Conservation (phyloP, 2,329 filamentous ascomycete genomes). For the Geoglossum cookeanum region DNA sequence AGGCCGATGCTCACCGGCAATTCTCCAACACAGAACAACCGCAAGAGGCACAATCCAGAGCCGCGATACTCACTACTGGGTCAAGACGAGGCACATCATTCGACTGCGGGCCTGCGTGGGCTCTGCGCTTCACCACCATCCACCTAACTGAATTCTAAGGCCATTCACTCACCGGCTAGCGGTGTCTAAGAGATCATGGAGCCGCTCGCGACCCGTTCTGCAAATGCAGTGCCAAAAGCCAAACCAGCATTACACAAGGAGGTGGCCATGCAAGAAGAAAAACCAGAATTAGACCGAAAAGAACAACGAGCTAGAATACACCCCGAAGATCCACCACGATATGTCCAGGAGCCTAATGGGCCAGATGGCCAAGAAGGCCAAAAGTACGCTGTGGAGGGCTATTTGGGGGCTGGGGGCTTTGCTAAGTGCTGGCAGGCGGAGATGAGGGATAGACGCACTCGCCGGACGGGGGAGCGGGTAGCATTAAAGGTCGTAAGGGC, state of each 20-base stretch:
- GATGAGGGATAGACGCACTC: conserved; percentile 25
- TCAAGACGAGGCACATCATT: background rate
- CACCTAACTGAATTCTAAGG: background rate
- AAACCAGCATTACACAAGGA: background rate
- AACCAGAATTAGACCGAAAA: background rate
- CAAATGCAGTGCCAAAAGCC: background rate
- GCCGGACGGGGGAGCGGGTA: conserved; percentile 5
- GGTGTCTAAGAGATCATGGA: background rate
- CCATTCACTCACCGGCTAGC: background rate
- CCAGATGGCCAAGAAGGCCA: conserved; percentile 32
- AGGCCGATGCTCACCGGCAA: background rate
- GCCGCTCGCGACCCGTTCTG: background rate
- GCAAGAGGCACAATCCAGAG: background rate
- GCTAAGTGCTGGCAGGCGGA: conserved; percentile 30
- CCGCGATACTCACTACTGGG: background rate
- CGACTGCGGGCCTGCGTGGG: background rate
- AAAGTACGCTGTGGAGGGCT: conserved; percentile 25
- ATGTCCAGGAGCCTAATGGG: conserved; percentile 34
- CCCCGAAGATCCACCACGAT: conserved; percentile 28
- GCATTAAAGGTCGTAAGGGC: conserved; percentile 32
- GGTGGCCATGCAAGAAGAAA: background rate
- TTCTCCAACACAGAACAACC: background rate
- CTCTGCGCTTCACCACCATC: background rate
- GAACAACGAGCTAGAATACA: conserved; percentile 13
- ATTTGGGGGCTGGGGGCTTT: conserved; percentile 31